Evolutionary conservation across 805 yeast species (phyloP), one percentile per base, ranked within the genome.

Genomic region (Pichia californica): DNA sequence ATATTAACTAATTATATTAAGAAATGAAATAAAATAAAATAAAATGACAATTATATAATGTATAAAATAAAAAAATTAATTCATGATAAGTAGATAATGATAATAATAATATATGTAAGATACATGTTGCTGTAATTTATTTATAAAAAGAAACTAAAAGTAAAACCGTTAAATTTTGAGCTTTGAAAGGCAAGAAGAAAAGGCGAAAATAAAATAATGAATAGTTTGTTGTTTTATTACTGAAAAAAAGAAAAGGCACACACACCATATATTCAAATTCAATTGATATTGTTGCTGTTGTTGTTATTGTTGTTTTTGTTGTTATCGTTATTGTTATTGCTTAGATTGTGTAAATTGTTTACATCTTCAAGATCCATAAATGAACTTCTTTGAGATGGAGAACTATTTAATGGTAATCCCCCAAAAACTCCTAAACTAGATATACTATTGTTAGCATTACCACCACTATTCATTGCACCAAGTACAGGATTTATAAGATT

Each of bases 401-500:
- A 7, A 23, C 40, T 15, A 18, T 30, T 20, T 25, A 41, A 20
- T 16, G 36, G 31, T 3, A 31, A 20, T 16, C 41, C 28, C 13
- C 23, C 20, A 18, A 36, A 37, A 8, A 26, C 41, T 10, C 33
- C 15, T 16, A 36, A 26, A 28, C 28, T 43, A 5, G 40, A 18
- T 21, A 38, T 43, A 20, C n/a, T 25, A 16, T 21, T 25, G 14
- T 30, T 15, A n/a, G 36, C 14, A 18, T 33, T 38, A 33, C 31
- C 31, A 32, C 25, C 30, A 16, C 33, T 36, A 21, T 25, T 34
- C 46, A 43, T 43, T 6, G 46, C 33, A 34, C 46, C 46, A 11
- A 43, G 26, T 11, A 38, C 27, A 26, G 46, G 46, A 33, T 43
- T 34, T 1, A 38, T 27, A 23, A 43, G 28, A 19, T 42, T 36